Conservation (phyloP, 2,329 filamentous ascomycete genomes). For the Dissoconium aciculare region DNA sequence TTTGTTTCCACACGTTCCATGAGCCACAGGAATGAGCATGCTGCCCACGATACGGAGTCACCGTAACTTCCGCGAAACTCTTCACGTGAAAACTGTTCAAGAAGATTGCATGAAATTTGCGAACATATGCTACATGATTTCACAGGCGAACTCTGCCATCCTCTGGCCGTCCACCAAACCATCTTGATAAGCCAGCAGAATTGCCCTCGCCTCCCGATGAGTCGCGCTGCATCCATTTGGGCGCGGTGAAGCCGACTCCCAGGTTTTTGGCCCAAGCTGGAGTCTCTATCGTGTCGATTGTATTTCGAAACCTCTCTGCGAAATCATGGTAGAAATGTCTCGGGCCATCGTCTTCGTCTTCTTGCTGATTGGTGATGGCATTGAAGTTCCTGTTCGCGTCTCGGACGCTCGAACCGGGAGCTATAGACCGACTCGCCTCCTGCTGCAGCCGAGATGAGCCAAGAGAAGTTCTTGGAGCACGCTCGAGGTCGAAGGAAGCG, state of each 20-base stretch:
- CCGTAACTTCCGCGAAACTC: too few relatives aligned
- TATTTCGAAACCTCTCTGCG: constrained; percentile 77
- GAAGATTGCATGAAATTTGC: too few relatives aligned
- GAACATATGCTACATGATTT: too few relatives aligned
- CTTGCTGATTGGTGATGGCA: constrained; percentile 23
- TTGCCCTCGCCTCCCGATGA: constrained; percentile 11
- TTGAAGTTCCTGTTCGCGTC: constrained; percentile 21
- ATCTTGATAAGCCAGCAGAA: constrained; percentile 15
- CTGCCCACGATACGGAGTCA: too few relatives aligned
- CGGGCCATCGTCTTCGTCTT: constrained; percentile 48
- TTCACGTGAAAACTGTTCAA: too few relatives aligned
- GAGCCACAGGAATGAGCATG: too few relatives aligned
- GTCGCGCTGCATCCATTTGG: constrained; percentile 63
- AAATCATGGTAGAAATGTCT: constrained; percentile 67
- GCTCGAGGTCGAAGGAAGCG: constrained; percentile 17
- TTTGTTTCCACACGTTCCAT: too few relatives aligned
- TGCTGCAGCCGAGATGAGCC: background rate
- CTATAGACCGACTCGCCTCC: background rate
- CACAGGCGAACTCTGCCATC: constrained; percentile 21
- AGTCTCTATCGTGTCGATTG: constrained; percentile 66
- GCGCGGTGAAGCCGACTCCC: constrained; percentile 54
- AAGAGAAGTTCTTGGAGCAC: constrained; percentile 5
- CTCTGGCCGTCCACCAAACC: constrained; percentile 22
- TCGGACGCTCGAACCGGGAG: constrained; percentile 6
- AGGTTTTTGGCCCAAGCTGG: constrained; percentile 62